Evolutionary conservation across 129 eudicot genomes (phyloP).

Genomic region (Gnaphalium uliginosum): DNA sequence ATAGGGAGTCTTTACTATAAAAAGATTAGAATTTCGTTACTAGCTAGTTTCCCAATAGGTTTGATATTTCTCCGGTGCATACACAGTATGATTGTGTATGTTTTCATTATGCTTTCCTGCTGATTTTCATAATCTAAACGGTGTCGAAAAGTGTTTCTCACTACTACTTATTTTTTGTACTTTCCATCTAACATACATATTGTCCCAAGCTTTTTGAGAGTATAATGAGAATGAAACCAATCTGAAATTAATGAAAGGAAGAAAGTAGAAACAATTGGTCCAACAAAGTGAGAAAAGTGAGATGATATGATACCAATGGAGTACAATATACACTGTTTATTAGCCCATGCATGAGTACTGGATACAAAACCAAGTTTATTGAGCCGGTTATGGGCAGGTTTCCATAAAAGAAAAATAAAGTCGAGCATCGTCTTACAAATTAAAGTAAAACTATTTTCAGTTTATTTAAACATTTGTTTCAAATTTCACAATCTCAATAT

Average conservation of each 20-base stretch:
- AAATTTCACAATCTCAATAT: background rate
- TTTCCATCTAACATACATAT: too few relatives aligned
- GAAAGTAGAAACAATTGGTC: background rate
- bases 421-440: constrained; percentile 9
- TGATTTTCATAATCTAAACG: too few relatives aligned
- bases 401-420: constrained; percentile 11
- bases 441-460: background rate
- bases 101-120: too few relatives aligned
- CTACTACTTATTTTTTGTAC: too few relatives aligned
- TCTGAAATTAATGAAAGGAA: background rate
- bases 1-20: background rate
- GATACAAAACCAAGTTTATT: constrained; percentile 19
- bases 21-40: too few relatives aligned
- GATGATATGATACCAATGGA: background rate
- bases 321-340: background rate
- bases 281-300: background rate
- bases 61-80: too few relatives aligned
- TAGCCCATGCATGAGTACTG: background rate
- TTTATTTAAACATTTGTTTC: constrained; percentile 14
- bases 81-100: too few relatives aligned
- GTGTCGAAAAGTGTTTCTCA: too few relatives aligned
- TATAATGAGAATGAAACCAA: too few relatives aligned
- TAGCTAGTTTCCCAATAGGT: too few relatives aligned
- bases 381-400: background rate
- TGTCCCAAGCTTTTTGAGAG: too few relatives aligned